These are phyloP conservation scores for Erythrophleum ivorense DNA, from an alignment of 331 rosid species.

Conservation along the genomic window DNA sequence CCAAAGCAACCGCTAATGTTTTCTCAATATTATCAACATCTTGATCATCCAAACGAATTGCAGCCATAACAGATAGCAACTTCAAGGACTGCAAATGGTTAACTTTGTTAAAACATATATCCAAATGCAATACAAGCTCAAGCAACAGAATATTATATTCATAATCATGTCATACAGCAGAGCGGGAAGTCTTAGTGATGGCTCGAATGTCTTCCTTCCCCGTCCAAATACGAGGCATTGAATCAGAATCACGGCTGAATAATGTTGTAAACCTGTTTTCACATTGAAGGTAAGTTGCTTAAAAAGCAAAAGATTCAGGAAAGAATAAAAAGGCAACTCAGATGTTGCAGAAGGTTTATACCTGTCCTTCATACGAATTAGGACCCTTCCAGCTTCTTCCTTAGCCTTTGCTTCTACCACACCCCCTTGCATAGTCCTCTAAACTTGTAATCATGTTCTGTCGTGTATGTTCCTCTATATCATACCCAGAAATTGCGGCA, in stretches of 20 bases:
- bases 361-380: constrained; percentile 91
- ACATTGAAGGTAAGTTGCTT: constrained; percentile 45
- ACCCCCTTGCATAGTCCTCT: constrained; percentile 68
- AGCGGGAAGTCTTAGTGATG: constrained; percentile 84
- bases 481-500: constrained; percentile 66
- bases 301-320: constrained; percentile 18
- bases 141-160: constrained; percentile 21
- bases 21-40: constrained; percentile 63
- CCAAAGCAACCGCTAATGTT: constrained; percentile 59
- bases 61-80: constrained; percentile 84
- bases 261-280: constrained; percentile 70
- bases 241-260: constrained; percentile 88
- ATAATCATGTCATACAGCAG: constrained; percentile 59
- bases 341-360: constrained; percentile 41
- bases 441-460: constrained; percentile 52
- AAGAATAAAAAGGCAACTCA: constrained; percentile 20
- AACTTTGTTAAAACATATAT: constrained; percentile 32
- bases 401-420: constrained; percentile 79
- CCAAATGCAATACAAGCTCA: constrained; percentile 26
- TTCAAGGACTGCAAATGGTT: constrained; percentile 75
- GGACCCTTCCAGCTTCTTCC: constrained; percentile 91
- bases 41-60: constrained; percentile 70
- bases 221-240: constrained; percentile 96
- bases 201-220: constrained; percentile 85
- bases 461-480: constrained; percentile 63